Percentiles rank a stretch among this genome's conserved stretches.
These are phyloP conservation scores for Aspergillus diversus DNA, from an alignment of 495 filamentous ascomycete species.

Conservation along the genomic window DNA sequence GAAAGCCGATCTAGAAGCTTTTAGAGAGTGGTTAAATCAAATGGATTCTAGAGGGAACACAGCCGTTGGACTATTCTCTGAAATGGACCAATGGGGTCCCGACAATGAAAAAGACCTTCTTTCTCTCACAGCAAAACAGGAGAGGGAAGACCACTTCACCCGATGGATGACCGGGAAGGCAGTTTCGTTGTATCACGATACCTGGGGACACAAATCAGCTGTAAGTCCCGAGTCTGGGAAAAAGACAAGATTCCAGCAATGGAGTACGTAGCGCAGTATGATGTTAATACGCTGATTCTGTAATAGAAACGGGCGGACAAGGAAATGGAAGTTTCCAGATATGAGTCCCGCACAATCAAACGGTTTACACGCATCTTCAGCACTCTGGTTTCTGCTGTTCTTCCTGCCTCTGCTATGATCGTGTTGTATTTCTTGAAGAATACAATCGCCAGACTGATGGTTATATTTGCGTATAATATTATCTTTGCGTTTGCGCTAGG, in stretches of 20 bases:
- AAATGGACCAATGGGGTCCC: not conserved
- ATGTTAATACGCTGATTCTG: no score
- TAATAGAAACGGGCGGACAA: not conserved
- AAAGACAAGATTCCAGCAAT: no score
- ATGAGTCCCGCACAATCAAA: not conserved
- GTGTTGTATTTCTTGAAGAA: not conserved
- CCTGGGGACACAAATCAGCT: conserved; percentile 23
- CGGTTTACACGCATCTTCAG: not conserved
- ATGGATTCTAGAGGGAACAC: not conserved
- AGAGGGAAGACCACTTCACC: conserved; percentile 8
- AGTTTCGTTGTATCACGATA: conserved; percentile 7
- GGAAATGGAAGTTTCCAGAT: not conserved
- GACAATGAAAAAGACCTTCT: conserved; percentile 3
- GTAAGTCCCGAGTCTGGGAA: not conserved
- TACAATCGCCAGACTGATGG: not conserved
- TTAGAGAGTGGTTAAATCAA: conserved; percentile 5
- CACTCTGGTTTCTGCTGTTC: not conserved
- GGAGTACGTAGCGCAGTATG: no score
- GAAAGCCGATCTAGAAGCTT: not conserved
- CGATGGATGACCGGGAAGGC: conserved; percentile 7
- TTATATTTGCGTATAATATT: conserved; percentile 1
- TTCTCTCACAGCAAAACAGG: conserved; percentile 1
- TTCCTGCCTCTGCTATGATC: conserved; percentile 1
- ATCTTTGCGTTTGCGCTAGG: conserved; percentile 4
- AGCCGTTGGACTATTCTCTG: not conserved